Evolutionary conservation across 1,139 yeast species (phyloP).

Genomic region (Nakaseomyces glabratus): DNA sequence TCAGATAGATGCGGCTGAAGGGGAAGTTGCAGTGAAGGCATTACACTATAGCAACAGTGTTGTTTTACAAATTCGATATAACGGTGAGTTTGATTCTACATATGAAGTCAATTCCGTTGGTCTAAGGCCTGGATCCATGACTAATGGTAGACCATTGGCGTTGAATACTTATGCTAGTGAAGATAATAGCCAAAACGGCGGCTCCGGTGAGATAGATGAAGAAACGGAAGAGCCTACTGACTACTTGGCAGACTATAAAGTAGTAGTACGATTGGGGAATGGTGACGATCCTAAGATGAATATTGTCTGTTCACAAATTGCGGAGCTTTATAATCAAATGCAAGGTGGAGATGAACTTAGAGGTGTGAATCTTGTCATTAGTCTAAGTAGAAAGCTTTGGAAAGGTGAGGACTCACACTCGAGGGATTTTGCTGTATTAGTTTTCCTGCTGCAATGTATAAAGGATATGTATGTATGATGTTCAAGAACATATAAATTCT

Average conservation of each 20-base stretch:
- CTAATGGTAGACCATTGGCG: conserved; percentile 14
- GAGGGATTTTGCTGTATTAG: conserved; percentile 24
- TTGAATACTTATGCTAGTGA: conserved; percentile 9
- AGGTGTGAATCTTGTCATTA: conserved; percentile 30
- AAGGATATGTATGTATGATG: conserved; percentile 23
- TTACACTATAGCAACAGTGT: conserved; percentile 28
- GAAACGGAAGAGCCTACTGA: conserved; percentile 17
- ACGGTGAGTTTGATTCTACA: conserved; percentile 37
- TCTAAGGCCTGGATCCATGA: conserved; percentile 12
- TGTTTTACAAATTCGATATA: conserved; percentile 29
- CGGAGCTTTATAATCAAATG: conserved; percentile 22
- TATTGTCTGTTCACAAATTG: conserved; percentile 25
- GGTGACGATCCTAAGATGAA: conserved; percentile 27
- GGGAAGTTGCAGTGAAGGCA: conserved; percentile 14
- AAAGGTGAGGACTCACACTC: conserved; percentile 8
- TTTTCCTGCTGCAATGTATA: conserved; percentile 24
- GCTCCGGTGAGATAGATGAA: conserved; percentile 10
- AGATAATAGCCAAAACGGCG: too few species aligned
- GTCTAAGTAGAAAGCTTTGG: conserved; percentile 37
- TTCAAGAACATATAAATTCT: conserved; percentile 4
- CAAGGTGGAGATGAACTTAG: conserved; percentile 16
- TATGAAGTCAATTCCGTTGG: conserved; percentile 31
- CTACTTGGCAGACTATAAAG: conserved; percentile 23
- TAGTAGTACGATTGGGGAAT: conserved; percentile 26
- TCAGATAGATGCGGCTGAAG: conserved; percentile 9